Conservation (phyloP, 805 yeast species). For the Candida verbasci region DNA sequence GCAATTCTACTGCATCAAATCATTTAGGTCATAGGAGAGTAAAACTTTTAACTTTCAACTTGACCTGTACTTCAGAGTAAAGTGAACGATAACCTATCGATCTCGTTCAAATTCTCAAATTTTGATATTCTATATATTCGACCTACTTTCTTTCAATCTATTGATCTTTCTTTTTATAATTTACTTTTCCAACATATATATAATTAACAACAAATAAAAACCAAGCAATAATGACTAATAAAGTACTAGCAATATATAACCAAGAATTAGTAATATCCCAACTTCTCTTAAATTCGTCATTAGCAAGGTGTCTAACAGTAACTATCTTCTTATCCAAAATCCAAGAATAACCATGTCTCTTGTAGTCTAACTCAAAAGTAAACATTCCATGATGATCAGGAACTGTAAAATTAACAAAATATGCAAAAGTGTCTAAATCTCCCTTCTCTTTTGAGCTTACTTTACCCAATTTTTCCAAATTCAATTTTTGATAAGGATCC, state of each 20-base stretch:
- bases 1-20: too few species aligned
- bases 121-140: too few species aligned
- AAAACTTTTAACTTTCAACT: too few species aligned
- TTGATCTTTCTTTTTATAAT: conserved; percentile 23
- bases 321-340: conserved; percentile 63
- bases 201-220: conserved; percentile 67
- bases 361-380: conserved; percentile 75
- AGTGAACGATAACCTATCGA: too few species aligned
- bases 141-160: too few species aligned
- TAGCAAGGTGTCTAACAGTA: conserved; percentile 89
- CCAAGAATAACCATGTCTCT: conserved; percentile 70
- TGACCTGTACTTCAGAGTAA: too few species aligned
- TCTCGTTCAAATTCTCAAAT: too few species aligned
- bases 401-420: conserved; percentile 54
- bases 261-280: conserved; percentile 93
- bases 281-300: conserved; percentile 89
- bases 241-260: conserved; percentile 77
- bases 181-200: conserved; percentile 36
- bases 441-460: conserved; percentile 30
- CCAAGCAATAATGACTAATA: conserved; percentile 72
- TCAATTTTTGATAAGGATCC: conserved; percentile 90
- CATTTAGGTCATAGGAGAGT: too few species aligned
- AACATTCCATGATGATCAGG: conserved; percentile 99
- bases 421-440: conserved; percentile 44
- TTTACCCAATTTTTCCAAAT: conserved; percentile 43